Evolutionary conservation across 75 land plant species (phyloP), one percentile per base, ranked within the genome.

Genomic region (Selaginella tamariscina): DNA sequence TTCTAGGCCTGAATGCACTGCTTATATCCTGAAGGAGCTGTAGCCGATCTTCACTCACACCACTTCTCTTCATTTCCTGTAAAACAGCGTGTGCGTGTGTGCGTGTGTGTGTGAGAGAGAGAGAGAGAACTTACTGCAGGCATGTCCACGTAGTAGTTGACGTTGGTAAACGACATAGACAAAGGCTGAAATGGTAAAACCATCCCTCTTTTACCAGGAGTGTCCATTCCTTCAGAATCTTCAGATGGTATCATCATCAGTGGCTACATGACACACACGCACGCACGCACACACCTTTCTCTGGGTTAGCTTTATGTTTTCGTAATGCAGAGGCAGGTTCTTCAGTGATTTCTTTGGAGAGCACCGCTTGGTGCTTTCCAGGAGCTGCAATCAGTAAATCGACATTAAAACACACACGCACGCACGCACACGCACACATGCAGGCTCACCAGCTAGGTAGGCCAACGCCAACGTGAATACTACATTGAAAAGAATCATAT

Each of bases 1-100:
- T 24, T 2, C 82, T 81, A 32, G 82, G 82, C 63, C 82, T 73
- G 63, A 80, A 80, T 31, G 82, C 81, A 30, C 82, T 81, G 74
- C 77, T 80, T 20, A 80, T 80, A 31, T 80, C 72, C 32, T 60
- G 31, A 11, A 80, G 66, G 8, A 80, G 62, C 72, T 80, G 72
- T n/a, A 80, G 71, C 28, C 81, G 68, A 20, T 29, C 64, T 28
- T 79, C 82, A 54, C n/a, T 55, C n/a, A 74, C 56, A 29, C 81
- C 82, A 26, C 70, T 65, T 23, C 32, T 28, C 70, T 70, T 78
- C 77, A 80, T 79, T 63, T 73, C 81, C 82, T 79, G 63, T 20
- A 11, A 49, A 49, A n/a, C n/a, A n/a, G n/a, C n/a, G n/a, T n/a
- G n/a, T n/a, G n/a, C n/a, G n/a, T n/a, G n/a, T n/a, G n/a, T n/a